Evolutionary conservation across 345 rosid genomes (phyloP).

Genomic region (Atalantia buxifolia): DNA sequence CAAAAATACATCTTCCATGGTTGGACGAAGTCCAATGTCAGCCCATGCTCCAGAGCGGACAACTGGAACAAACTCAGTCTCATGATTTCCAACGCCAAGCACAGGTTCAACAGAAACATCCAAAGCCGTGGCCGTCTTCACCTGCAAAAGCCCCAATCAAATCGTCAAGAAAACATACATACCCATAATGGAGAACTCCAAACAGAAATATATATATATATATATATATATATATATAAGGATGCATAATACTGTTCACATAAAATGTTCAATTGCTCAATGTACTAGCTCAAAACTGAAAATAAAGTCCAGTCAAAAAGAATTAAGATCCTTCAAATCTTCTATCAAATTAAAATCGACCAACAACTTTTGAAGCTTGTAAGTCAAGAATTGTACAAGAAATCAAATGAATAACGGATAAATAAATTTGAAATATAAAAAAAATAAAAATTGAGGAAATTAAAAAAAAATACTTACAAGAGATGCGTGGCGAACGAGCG

Average conservation of each 20-base stretch:
- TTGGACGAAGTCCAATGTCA: conserved; percentile 64
- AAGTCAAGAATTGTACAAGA: background rate
- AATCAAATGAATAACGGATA: background rate
- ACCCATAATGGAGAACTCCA: background rate
- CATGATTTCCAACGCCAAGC: conserved; percentile 31
- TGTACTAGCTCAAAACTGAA: background rate
- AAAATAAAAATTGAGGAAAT: background rate
- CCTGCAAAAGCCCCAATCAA: conserved; percentile 43
- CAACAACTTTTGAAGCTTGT: background rate
- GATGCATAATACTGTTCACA: background rate
- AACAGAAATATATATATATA: too few relatives aligned
- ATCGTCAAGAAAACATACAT: conserved; percentile 1
- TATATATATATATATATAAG: background rate
- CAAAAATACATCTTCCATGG: conserved; percentile 79
- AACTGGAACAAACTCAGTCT: conserved; percentile 45
- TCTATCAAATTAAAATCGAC: background rate
- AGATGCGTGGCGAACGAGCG: conserved; percentile 71
- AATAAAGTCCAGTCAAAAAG: background rate
- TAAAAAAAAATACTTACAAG: conserved; percentile 38
- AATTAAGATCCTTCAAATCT: background rate
- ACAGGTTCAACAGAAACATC: conserved; percentile 42
- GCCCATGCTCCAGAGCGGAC: conserved; percentile 89
- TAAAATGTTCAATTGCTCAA: background rate
- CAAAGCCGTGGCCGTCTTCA: conserved; percentile 45
- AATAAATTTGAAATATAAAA: background rate